Evolutionary conservation across 116 monocot species (phyloP).

Genomic region (Papilionanthe hybrid): DNA sequence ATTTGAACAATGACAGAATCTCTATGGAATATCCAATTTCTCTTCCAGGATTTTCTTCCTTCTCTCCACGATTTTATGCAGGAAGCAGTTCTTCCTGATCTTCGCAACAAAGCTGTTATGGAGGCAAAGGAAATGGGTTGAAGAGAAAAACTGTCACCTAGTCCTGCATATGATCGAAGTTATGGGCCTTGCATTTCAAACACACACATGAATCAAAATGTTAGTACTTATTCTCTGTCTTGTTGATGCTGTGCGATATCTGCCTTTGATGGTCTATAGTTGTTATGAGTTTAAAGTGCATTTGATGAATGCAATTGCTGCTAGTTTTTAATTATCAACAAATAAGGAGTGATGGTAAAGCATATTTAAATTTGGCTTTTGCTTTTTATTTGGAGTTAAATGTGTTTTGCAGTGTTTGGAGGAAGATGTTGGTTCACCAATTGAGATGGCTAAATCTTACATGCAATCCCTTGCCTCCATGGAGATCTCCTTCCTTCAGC

Average conservation of each 20-base stretch:
- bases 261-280: conserved; percentile 6
- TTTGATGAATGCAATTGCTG: not conserved
- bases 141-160: conserved; percentile 49
- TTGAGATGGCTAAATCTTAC: conserved; percentile 78
- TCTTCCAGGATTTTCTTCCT: conserved; percentile 14
- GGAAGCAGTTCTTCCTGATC: conserved; percentile 28
- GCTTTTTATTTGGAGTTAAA: conserved; percentile 2
- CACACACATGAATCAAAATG: conserved; percentile 36
- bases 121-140: conserved; percentile 85
- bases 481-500: conserved; percentile 57
- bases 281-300: not conserved
- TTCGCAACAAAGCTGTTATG: conserved; percentile 44
- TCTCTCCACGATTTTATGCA: conserved; percentile 28
- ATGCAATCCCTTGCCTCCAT: conserved; percentile 75
- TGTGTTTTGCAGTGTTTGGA: conserved; percentile 31
- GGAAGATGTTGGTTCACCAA: conserved; percentile 48
- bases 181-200: conserved; percentile 50
- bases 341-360: not conserved
- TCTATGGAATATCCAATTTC: conserved; percentile 16
- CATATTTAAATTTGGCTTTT: not conserved
- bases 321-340: not conserved
- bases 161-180: conserved; percentile 33
- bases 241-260: not conserved
- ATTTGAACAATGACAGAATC: conserved; percentile 12
- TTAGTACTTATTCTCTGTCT: conserved; percentile 23